These are phyloP conservation scores for Trichoderma arundinaceum DNA, from an alignment of 2,329 filamentous ascomycete genomes.

Conservation along the genomic window DNA sequence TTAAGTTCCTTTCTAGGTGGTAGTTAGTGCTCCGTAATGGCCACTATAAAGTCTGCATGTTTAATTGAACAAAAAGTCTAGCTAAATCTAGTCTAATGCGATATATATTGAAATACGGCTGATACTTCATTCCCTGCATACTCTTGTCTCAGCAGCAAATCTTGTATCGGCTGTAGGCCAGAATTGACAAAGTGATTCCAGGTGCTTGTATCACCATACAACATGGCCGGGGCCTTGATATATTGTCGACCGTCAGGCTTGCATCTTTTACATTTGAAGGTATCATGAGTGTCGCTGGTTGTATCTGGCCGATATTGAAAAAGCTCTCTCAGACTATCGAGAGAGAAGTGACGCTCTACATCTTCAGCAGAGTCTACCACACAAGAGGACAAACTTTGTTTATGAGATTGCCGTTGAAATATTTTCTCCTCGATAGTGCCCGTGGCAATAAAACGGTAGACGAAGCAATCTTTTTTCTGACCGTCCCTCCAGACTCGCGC, in stretches of 20 bases:
- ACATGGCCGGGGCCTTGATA: conserved; percentile 89
- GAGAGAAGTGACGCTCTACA: conserved; percentile 93
- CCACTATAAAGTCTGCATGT: neutral
- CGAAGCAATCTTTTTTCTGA: conserved; percentile 99
- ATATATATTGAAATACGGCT: conserved; percentile 98
- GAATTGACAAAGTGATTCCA: conserved; percentile 97
- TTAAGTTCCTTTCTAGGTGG: too few relatives aligned
- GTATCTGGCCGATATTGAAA: conserved; percentile 91
- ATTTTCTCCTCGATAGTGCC: conserved; percentile 99
- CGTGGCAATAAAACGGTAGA: conserved; percentile 98
- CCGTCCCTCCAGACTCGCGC: conserved; percentile 98
- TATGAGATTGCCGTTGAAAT: conserved; percentile 97
- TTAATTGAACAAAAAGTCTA: neutral
- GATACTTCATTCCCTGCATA: conserved; percentile 79
- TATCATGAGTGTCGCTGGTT: conserved; percentile 93
- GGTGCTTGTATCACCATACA: conserved; percentile 98
- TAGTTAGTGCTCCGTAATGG: neutral
- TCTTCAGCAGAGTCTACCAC: conserved; percentile 97
- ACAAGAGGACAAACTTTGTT: conserved; percentile 93
- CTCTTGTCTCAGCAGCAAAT: conserved; percentile 88
- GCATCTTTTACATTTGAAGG: conserved; percentile 97
- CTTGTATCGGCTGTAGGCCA: conserved; percentile 81
- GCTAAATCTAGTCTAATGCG: conserved; percentile 59
- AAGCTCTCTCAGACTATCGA: conserved; percentile 87
- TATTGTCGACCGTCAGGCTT: conserved; percentile 84